Percentiles rank a stretch among this genome's conserved stretches.
phyloP scores from a whole-genome alignment of 2,329 filamentous ascomycete species.

The Waltergamsia citrina region DNA sequence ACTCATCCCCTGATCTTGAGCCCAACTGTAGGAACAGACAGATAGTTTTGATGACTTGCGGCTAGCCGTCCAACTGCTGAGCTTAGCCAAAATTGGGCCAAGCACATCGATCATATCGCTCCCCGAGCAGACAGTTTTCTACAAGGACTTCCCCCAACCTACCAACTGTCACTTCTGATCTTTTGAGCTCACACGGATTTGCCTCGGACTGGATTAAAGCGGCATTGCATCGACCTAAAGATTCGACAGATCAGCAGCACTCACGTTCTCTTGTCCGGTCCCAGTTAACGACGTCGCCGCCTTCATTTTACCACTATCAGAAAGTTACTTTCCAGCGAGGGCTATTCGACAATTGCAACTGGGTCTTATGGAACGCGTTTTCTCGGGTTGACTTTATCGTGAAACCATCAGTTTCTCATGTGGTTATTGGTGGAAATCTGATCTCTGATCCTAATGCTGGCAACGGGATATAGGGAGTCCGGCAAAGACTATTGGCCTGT shows the following conservation, averaged over 20 bases:
- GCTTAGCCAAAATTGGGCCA: background rate
- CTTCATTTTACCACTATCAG: no score
- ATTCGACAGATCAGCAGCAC: no score
- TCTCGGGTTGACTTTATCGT: no score
- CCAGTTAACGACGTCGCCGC: no score
- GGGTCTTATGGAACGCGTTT: no score
- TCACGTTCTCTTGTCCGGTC: no score
- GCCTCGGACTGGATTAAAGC: background rate
- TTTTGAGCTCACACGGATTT: background rate
- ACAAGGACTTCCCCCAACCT: background rate
- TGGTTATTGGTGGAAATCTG: no score
- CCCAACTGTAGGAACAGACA: no score
- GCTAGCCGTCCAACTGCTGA: background rate
- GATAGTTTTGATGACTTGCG: background rate
- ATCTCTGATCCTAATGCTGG: constrained; percentile 50
- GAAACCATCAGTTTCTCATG: no score
- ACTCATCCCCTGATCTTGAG: background rate
- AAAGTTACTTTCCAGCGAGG: no score
- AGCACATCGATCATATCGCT: background rate
- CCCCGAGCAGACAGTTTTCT: background rate
- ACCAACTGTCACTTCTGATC: background rate
- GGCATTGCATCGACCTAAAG: no score
- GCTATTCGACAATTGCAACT: no score
- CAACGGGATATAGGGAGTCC: constrained; percentile 42
- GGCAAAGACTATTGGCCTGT: constrained; percentile 46